Evolutionary conservation across 192 early-diverging fungal genomes (phyloP), one percentile per base, ranked within the genome.

Genomic region (Gryganskiella cystojenkinii): DNA sequence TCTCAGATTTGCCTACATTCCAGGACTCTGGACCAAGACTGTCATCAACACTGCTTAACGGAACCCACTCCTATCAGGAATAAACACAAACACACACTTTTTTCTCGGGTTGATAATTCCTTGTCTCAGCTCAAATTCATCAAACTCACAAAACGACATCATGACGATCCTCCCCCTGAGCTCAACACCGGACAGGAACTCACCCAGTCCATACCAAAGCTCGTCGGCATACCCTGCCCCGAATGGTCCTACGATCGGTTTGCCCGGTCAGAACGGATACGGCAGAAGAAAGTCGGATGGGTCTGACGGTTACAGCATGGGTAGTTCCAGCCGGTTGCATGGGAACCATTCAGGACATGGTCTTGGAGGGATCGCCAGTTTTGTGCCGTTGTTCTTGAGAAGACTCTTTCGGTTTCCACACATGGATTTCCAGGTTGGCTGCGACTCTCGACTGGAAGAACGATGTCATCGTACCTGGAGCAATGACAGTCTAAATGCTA

Each of bases 361-460:
- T 14, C 14, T 49, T 33, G 65, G 59, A 30, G 64, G 66, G 1
- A 57, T 78, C 28, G 37, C 73, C 14, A 61, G 56, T 27, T 80
- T 83, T 27, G 64, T 89, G n/a, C 87, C 87, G 6, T 53, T 89
- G 24, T 83, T 87, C 47, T 62, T 90, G 42, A 64, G 84, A 57
- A 53, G 87, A 67, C 57, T 90, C 20, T 85, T 84, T 57, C 61
- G 83, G 44, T 89, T 90, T 61, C 88, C 84, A 30, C 94, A 95
- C 65, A 93, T 96, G 92, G 94, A 95, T 79, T 91, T 93, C 70
- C 92, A 85, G 80, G 83, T 87, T 55, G 20, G 27, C 8, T 14
- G 19, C n/a, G 33, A 30, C 19, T 43, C 27, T 15, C 2, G 13
- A 42, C 57, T 8, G 17, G 22, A 42, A 1, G 20, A 35, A 59